Conservation (phyloP, 345 rosid genomes). For the Reutealis trisperma region DNA sequence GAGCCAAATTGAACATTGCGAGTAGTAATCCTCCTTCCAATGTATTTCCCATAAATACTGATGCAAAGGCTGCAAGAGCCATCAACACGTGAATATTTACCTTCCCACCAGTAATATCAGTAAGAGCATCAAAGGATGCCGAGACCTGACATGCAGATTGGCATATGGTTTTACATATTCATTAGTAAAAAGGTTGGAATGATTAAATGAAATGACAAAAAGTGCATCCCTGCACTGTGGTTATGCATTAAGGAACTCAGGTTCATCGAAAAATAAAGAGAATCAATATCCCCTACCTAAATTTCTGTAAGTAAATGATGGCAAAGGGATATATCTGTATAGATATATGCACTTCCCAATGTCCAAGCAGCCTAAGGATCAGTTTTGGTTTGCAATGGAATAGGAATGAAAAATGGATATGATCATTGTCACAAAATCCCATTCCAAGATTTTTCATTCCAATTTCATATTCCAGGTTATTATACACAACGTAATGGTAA, state of each 20-base stretch:
- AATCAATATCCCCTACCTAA: background rate
- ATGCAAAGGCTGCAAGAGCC: constrained; percentile 97
- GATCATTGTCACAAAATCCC: background rate
- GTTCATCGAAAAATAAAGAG: background rate
- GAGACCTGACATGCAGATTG: constrained; percentile 57
- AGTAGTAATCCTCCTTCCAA: constrained; percentile 97
- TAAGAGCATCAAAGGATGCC: constrained; percentile 86
- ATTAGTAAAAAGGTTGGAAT: background rate
- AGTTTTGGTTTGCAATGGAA: background rate
- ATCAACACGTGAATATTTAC: constrained; percentile 93
- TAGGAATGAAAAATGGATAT: background rate
- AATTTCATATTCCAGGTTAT: background rate
- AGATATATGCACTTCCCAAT: background rate
- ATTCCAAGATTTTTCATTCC: too few species aligned
- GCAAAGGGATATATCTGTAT: background rate
- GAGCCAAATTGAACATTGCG: constrained; percentile 97
- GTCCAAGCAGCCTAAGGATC: background rate
- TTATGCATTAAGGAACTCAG: background rate
- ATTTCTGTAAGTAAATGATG: background rate
- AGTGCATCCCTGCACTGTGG: background rate
- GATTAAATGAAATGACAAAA: constrained; percentile 1
- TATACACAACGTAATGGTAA: background rate
- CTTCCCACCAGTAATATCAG: constrained; percentile 85
- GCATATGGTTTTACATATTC: background rate
- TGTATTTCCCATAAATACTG: constrained; percentile 88